These are phyloP conservation scores for Pythium utonaiense DNA, from an alignment of 352 stramenopile genomes.

Conservation along the genomic window DNA sequence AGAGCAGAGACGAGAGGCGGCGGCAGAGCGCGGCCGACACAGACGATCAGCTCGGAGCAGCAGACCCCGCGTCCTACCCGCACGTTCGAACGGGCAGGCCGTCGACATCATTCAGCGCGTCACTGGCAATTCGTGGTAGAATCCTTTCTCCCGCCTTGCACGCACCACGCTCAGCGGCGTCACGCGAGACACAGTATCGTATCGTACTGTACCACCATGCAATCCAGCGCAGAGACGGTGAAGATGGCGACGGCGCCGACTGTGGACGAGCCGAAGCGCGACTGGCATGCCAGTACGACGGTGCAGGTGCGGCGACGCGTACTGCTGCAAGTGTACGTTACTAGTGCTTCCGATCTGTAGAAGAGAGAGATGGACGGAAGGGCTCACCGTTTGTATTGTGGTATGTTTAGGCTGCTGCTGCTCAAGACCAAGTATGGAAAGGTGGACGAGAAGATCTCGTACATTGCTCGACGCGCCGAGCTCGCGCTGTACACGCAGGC, in stretches of 20 bases:
- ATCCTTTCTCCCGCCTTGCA: background rate
- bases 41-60: background rate
- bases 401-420: conserved; percentile 29
- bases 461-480: conserved; percentile 32
- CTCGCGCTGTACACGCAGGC: conserved; percentile 33
- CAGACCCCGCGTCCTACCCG: background rate
- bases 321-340: conserved; percentile 35
- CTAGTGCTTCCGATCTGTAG: no score
- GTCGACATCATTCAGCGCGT: no score
- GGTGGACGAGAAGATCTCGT: conserved; percentile 33
- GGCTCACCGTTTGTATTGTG: no score
- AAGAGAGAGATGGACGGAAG: no score
- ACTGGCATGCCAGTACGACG: conserved; percentile 27
- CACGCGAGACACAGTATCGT: no score
- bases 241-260: background rate
- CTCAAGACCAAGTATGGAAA: conserved; percentile 37
- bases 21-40: conserved; percentile 1
- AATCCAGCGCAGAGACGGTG: conserved; percentile 1
- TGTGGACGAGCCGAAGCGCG: conserved; percentile 13
- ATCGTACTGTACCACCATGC: conserved; percentile 1
- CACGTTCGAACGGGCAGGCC: no score
- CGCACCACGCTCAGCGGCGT: background rate
- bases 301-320: conserved; percentile 27
- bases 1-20: conserved; percentile 3
- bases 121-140: no score